phyloP scores from a whole-genome alignment of 495 filamentous ascomycete genomes.

The Xylaria sp. region DNA sequence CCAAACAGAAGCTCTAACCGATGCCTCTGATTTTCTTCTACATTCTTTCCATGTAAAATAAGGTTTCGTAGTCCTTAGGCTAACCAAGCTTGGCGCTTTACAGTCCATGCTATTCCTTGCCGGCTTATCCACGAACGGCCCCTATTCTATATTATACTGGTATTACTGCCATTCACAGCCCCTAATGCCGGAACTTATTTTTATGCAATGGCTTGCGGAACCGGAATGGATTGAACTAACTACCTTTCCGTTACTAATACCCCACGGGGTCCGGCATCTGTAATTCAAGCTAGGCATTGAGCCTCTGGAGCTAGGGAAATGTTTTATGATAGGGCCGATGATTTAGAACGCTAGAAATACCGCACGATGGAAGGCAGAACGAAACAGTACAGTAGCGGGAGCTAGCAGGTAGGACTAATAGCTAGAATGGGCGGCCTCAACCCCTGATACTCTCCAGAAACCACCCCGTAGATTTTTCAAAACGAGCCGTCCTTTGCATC shows the following conservation, averaged over 20 bases:
- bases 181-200: background rate
- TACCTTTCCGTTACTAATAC: background rate
- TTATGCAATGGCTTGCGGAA: background rate
- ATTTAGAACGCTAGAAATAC: background rate
- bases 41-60: background rate
- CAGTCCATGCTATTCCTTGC: background rate
- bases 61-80: background rate
- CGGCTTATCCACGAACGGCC: background rate
- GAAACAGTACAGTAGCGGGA: background rate
- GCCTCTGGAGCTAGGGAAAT: background rate
- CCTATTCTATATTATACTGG: background rate
- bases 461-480: background rate
- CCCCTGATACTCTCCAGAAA: background rate
- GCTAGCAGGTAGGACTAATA: background rate
- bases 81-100: background rate
- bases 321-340: background rate
- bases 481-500: background rate
- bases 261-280: background rate
- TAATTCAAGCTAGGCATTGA: background rate
- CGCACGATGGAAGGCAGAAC: background rate
- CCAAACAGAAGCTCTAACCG: background rate
- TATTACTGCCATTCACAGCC: background rate
- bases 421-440: background rate
- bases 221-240: background rate
- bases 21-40: background rate